Percentiles rank a stretch among this genome's conserved stretches.
phyloP scores from a whole-genome alignment of 768 basidiomycete species.

The Tylopilus subfusipes region DNA sequence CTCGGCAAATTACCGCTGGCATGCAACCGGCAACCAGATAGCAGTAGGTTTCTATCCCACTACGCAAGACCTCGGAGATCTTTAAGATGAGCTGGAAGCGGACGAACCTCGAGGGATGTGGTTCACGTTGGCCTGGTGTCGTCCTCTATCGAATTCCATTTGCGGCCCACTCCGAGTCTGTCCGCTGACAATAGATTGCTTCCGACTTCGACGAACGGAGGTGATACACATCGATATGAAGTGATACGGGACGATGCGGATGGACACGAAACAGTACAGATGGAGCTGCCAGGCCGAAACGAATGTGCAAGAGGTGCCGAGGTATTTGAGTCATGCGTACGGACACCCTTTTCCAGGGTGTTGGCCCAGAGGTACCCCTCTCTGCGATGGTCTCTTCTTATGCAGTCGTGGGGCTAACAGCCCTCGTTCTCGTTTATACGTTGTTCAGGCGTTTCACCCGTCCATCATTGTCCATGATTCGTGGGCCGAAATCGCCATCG shows the following conservation, averaged over 20 bases:
- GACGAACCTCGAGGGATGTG: no score
- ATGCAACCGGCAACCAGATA: no score
- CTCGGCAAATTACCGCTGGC: no score
- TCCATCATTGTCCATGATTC: constrained; percentile 11
- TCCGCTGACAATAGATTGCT: background rate
- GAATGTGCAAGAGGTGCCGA: background rate
- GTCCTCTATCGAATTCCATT: background rate
- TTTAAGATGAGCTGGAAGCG: no score
- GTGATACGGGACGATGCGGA: background rate
- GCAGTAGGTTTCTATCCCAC: no score
- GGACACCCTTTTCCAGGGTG: background rate
- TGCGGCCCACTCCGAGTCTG: no score
- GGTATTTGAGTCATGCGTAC: no score
- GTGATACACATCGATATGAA: background rate
- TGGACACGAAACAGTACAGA: background rate
- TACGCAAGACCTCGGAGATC: no score
- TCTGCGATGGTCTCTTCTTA: constrained; percentile 3
- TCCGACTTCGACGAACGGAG: background rate
- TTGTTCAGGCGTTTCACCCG: background rate
- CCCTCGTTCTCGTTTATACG: background rate
- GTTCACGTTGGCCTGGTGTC: no score
- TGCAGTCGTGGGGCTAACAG: background rate
- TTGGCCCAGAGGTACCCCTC: background rate
- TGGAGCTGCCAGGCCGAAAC: background rate
- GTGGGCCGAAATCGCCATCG: constrained; percentile 17